Percentiles rank a stretch among this genome's conserved stretches.
Evolutionary conservation across 164 flowering plant species (phyloP).

Genomic region (Amborella trichopoda): DNA sequence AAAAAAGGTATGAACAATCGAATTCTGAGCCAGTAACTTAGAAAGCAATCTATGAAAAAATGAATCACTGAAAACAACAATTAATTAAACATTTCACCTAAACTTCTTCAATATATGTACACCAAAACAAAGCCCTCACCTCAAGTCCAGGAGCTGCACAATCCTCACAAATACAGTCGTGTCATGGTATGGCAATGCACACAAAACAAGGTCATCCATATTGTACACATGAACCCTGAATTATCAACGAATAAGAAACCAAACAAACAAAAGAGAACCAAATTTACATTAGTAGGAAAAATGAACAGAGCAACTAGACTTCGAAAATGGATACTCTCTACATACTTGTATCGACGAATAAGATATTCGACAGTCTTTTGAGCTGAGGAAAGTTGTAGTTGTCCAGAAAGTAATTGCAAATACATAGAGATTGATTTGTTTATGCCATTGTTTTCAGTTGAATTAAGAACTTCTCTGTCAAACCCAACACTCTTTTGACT

Average conservation of each 20-base stretch:
- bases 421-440: constrained; percentile 40
- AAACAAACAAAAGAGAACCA: background rate
- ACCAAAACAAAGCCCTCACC: constrained; percentile 45
- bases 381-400: constrained; percentile 43
- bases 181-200: constrained; percentile 85
- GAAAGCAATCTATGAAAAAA: background rate
- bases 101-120: too few species aligned
- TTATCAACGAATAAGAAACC: background rate
- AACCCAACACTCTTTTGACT: constrained; percentile 52
- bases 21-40: too few species aligned
- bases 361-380: constrained; percentile 77
- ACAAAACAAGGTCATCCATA: constrained; percentile 59
- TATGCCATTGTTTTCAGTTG: constrained; percentile 55
- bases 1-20: too few species aligned
- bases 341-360: constrained; percentile 78
- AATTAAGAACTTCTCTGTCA: constrained; percentile 59
- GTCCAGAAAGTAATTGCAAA: constrained; percentile 59
- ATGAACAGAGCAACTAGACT: too few species aligned
- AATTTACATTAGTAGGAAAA: too few species aligned
- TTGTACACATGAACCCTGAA: constrained; percentile 76
- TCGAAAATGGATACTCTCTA: background rate
- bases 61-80: background rate
- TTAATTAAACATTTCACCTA: too few species aligned
- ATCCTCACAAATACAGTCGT: constrained; percentile 76
- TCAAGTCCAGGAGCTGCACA: constrained; percentile 49